These are phyloP conservation scores for Globisporangium alternatum DNA, from an alignment of 352 stramenopile genomes.

Conservation along the genomic window DNA sequence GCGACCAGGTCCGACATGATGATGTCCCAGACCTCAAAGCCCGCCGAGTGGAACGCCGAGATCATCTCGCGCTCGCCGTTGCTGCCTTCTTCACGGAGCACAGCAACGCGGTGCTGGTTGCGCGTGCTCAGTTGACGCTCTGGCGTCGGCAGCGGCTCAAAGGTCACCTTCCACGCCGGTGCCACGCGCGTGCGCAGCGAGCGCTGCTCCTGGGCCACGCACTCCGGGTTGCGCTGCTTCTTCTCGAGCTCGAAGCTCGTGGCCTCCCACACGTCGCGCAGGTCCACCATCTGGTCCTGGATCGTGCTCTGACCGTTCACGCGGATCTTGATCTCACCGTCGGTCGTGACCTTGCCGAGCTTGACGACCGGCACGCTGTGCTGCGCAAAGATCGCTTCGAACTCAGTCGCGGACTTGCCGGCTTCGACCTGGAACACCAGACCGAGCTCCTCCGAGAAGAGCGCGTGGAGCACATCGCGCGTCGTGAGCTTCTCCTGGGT, in stretches of 20 bases:
- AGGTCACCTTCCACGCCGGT: conserved; percentile 92
- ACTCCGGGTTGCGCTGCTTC: conserved; percentile 95
- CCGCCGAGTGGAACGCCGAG: conserved; percentile 95
- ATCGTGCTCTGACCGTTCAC: conserved; percentile 82
- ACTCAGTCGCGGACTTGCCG: conserved; percentile 39
- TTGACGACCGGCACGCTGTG: conserved; percentile 82
- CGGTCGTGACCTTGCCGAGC: conserved; percentile 89
- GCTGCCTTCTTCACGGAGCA: conserved; percentile 98
- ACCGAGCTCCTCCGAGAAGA: conserved; percentile 98
- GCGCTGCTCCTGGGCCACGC: conserved; percentile 93
- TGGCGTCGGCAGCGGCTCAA: conserved; percentile 77
- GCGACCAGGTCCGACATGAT: conserved; percentile 95
- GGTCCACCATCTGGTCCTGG: conserved; percentile 67
- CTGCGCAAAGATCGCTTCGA: conserved; percentile 87
- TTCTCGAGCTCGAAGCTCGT: conserved; percentile 99
- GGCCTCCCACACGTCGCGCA: conserved; percentile 97
- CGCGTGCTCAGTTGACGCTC: conserved; percentile 77
- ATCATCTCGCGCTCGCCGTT: conserved; percentile 99
- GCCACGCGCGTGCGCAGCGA: conserved; percentile 82
- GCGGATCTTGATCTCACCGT: conserved; percentile 88
- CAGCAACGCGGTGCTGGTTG: conserved; percentile 92
- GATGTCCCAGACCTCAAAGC: conserved; percentile 98
- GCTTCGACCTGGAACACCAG: conserved; percentile 95
- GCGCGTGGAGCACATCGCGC: conserved; percentile 59
- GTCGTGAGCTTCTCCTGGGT: conserved; percentile 31